Conservation (phyloP, 1,284 basidiomycete species). For the Fomitopsis pinicola region DNA sequence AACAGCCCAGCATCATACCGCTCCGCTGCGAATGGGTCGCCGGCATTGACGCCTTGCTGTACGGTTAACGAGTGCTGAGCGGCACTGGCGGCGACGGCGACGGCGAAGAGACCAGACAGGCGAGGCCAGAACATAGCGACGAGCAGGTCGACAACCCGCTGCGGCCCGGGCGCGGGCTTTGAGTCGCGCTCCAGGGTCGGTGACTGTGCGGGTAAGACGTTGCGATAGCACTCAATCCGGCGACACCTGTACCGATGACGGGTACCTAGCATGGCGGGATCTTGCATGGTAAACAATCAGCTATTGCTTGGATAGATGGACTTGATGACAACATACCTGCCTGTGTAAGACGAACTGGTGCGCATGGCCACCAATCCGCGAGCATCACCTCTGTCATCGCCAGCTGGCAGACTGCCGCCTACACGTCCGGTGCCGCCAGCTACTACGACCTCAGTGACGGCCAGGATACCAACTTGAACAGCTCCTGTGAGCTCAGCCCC, state of each 20-base stretch:
- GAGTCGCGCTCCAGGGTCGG: too few relatives aligned
- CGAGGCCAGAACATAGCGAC: constrained; percentile 2
- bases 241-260: constrained; percentile 83
- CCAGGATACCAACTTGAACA: too few relatives aligned
- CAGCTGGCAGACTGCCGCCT: too few relatives aligned
- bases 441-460: too few relatives aligned
- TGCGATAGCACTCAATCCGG: constrained; percentile 80
- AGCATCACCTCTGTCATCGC: too few relatives aligned
- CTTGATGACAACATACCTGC: constrained; percentile 9
- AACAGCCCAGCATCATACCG: constrained; percentile 35
- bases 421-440: too few relatives aligned
- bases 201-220: constrained; percentile 23
- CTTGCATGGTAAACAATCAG: constrained; percentile 31
- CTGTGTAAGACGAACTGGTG: constrained; percentile 1
- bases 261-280: constrained; percentile 84
- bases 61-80: constrained; percentile 3
- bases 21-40: neutral
- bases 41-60: neutral
- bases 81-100: neutral
- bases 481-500: too few relatives aligned
- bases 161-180: neutral
- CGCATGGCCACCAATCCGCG: too few relatives aligned
- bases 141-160: neutral
- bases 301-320: neutral
- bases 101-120: neutral